Percentiles rank a stretch among this genome's conserved stretches.
Conservation (phyloP, 495 filamentous ascomycete species). For the Aeminium ludgeri region DNA sequence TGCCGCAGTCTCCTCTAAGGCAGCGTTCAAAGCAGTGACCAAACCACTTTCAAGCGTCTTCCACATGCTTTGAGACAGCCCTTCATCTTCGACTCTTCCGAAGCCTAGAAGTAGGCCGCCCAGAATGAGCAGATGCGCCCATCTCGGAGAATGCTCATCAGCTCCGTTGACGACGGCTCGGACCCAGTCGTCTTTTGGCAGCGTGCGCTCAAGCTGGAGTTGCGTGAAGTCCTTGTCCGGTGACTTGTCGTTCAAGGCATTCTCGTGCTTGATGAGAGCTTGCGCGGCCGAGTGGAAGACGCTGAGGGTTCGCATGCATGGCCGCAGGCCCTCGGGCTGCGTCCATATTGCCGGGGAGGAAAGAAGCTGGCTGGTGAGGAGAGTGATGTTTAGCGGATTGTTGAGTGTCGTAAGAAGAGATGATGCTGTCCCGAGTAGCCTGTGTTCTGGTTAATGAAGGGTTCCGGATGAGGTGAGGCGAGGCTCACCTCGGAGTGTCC, state of each 20-base stretch:
- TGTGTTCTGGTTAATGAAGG: no score
- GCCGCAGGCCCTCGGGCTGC: constrained; percentile 50
- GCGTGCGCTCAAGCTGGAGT: constrained; percentile 8
- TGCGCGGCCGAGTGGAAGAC: constrained; percentile 70
- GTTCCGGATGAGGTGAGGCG: neutral
- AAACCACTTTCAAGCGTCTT: constrained; percentile 62
- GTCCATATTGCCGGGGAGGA: constrained; percentile 77
- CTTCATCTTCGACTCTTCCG: constrained; percentile 47
- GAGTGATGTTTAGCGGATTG: constrained; percentile 78
- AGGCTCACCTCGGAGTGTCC: constrained; percentile 30
- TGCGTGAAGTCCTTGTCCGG: constrained; percentile 4
- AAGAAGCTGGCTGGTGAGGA: constrained; percentile 81
- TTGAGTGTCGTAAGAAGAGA: constrained; percentile 66
- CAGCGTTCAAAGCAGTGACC: constrained; percentile 61
- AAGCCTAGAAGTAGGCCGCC: constrained; percentile 71
- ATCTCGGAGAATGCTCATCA: constrained; percentile 66
- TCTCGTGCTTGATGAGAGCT: constrained; percentile 27
- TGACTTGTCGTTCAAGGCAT: constrained; percentile 17
- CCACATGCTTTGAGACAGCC: constrained; percentile 44
- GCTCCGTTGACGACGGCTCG: constrained; percentile 67
- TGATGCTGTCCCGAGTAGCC: constrained; percentile 64
- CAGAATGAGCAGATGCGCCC: constrained; percentile 74
- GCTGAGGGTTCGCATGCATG: constrained; percentile 60
- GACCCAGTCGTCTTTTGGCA: constrained; percentile 55
- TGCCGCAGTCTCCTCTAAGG: constrained; percentile 39